Evolutionary conservation across 306 rosid species (phyloP), one percentile per base, ranked within the genome.

Genomic region (Gastrolobium villosum): DNA sequence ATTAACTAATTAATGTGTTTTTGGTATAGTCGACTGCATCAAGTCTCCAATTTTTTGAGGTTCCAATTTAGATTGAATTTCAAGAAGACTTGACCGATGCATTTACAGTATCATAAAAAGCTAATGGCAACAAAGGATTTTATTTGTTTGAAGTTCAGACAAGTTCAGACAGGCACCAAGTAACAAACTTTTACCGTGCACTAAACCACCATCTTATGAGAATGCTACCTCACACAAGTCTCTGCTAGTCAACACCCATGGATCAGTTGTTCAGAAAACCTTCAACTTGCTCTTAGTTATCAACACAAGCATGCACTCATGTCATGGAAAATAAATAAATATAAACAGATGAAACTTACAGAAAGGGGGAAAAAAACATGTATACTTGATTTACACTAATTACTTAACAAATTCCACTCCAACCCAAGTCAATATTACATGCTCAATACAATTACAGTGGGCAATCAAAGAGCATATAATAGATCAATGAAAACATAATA

Each of bases 401-500:
- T 40, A 70, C 31, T 44, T 11, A 52, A 56, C 36, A 65, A 40
- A 48, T 36, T 48, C 55, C 39, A 61, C 75, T 54, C 53, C 49
- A 62, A 46, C 11, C 40, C 28, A 49, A 26, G 10, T 6, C 10
- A 44, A 30, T 5, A 13, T 7, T 61, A 57, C 65, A 13, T n/a
- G 45, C 26, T 50, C 49, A 60, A 67, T 9, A 49, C 45, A 54
- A 40, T 72, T 30, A 55, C 13, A 1, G 43, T 8, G 67, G 34
- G 30, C 35, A 65, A 40, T 14, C 3, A 57, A 30, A 53, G 61
- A 45, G 56, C 8, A 65, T 14, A 39, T 5, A 49, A 62, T 4
- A 49, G 63, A 79, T 75, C 75, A 79, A 59, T 63, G 26, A 46
- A 81, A 81, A 39, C 45, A 53, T 32, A 37, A 26, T 5, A 50